phyloP scores from a whole-genome alignment of 345 rosid species.

The Mangifera indica region DNA sequence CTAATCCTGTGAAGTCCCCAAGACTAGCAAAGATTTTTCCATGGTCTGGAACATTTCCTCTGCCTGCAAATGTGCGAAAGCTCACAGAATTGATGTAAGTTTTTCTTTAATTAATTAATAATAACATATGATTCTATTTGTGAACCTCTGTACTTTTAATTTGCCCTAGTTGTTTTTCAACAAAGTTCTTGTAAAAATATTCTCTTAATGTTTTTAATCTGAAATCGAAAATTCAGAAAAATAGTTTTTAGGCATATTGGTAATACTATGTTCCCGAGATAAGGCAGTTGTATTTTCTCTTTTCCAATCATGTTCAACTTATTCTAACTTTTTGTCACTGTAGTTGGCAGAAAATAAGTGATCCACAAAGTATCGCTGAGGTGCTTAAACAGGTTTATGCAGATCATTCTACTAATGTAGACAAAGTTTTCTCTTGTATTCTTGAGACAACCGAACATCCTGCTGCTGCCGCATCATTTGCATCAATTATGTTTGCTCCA shows the following conservation, averaged over 20 bases:
- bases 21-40: conserved; percentile 65
- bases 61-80: conserved; percentile 76
- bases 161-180: not conserved
- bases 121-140: conserved; percentile 1
- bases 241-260: not conserved
- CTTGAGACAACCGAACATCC: conserved; percentile 81
- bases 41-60: conserved; percentile 92
- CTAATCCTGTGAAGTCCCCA: conserved; percentile 80
- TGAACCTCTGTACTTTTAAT: not conserved
- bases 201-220: not conserved
- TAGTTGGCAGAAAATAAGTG: conserved; percentile 94
- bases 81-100: conserved; percentile 74
- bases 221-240: not conserved
- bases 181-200: not conserved
- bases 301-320: not conserved
- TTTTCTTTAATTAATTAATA: conserved; percentile 9
- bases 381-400: conserved; percentile 84
- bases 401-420: conserved; percentile 82
- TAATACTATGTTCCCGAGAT: not conserved
- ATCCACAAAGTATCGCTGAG: conserved; percentile 78
- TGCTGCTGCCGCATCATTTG: conserved; percentile 91
- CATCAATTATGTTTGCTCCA: conserved; percentile 94
- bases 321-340: conserved; percentile 12
- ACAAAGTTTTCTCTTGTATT: conserved; percentile 73
- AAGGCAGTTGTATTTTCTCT: not conserved